phyloP scores from a whole-genome alignment of 768 basidiomycete species.

The Glaciozyma martinii region DNA sequence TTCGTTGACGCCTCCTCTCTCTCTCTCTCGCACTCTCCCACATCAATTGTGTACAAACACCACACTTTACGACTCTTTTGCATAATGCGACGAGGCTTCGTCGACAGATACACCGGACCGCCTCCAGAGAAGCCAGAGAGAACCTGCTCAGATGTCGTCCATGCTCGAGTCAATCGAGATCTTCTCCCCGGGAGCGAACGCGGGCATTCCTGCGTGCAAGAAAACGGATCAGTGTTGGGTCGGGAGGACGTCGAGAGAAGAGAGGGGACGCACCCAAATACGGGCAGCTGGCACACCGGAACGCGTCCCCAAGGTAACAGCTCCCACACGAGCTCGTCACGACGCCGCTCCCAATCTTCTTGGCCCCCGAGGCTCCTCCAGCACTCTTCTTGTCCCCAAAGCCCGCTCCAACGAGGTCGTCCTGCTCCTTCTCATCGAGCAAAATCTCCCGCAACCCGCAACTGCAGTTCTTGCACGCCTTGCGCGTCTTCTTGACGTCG shows the following conservation, averaged over 20 bases:
- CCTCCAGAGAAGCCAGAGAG: too few relatives aligned
- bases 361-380: constrained; percentile 34
- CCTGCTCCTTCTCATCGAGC: constrained; percentile 57
- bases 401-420: constrained; percentile 44
- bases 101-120: too few relatives aligned
- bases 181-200: constrained; percentile 97
- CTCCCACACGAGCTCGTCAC: constrained; percentile 90
- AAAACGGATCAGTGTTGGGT: not conserved
- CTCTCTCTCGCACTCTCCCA: too few relatives aligned
- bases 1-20: too few relatives aligned
- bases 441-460: constrained; percentile 94
- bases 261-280: constrained; percentile 70
- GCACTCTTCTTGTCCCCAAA: constrained; percentile 39
- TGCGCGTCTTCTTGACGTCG: constrained; percentile 42
- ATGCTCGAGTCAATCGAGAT: constrained; percentile 49
- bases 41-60: too few relatives aligned
- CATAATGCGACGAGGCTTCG: too few relatives aligned
- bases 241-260: not conserved
- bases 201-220: constrained; percentile 64
- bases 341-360: constrained; percentile 35
- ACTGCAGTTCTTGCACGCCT: constrained; percentile 91
- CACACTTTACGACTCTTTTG: too few relatives aligned
- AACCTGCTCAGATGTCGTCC: constrained; percentile 29
- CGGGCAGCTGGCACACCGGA: constrained; percentile 90
- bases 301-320: constrained; percentile 96